Evolutionary conservation across 1,139 yeast genomes (phyloP).

Genomic region (Hansenula sp.): DNA sequence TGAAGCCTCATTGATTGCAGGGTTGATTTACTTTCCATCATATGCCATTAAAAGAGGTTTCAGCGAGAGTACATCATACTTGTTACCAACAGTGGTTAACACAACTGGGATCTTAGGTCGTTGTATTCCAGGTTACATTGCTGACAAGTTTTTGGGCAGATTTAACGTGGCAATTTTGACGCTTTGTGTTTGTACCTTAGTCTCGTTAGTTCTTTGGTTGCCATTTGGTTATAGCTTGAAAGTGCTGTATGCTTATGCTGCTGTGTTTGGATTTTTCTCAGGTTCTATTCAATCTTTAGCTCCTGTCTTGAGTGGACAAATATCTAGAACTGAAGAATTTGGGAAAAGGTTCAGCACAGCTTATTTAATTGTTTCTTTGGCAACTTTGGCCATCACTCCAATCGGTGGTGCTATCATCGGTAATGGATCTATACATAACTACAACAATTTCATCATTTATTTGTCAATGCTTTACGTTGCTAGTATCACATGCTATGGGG

Average conservation of each 20-base stretch:
- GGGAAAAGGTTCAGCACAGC: conserved; percentile 70
- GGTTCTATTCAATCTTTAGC: conserved; percentile 46
- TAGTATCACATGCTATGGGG: conserved; percentile 9
- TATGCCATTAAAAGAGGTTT: conserved; percentile 53
- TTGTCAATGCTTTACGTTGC: conserved; percentile 11
- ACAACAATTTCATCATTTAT: conserved; percentile 25
- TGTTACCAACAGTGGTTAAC: conserved; percentile 52
- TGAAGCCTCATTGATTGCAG: conserved; percentile 43
- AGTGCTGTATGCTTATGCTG: conserved; percentile 30
- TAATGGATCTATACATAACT: conserved; percentile 17
- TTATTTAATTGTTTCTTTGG: conserved; percentile 60
- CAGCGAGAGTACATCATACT: conserved; percentile 44
- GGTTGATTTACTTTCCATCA: conserved; percentile 47
- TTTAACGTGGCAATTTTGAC: conserved; percentile 49
- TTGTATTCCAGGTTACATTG: conserved; percentile 48
- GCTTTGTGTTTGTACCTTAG: conserved; percentile 35
- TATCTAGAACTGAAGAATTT: conserved; percentile 58
- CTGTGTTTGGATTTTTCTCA: conserved; percentile 30
- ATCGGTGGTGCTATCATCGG: conserved; percentile 48
- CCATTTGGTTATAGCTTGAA: conserved; percentile 30
- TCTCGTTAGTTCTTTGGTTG: conserved; percentile 25
- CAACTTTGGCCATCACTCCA: conserved; percentile 50
- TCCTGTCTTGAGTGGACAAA: conserved; percentile 56
- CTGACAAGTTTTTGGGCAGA: conserved; percentile 51
- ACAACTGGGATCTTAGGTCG: conserved; percentile 63